Evolutionary conservation across 1,139 yeast genomes (phyloP), one percentile per base, ranked within the genome.

Genomic region (Candida glucosophila): DNA sequence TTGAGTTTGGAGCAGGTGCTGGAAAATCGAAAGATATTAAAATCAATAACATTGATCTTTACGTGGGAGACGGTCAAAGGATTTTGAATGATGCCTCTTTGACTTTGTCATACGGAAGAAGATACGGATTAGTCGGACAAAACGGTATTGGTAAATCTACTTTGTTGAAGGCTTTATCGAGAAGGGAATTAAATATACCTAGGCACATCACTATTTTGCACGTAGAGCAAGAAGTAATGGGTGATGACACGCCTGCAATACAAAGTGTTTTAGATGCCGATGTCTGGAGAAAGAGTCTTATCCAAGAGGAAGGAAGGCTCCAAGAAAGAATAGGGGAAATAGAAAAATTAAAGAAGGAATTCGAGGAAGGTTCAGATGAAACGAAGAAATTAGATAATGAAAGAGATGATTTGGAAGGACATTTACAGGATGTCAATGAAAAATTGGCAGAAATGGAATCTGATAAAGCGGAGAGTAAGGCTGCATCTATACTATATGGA

Each of bases 81-180:
- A 88, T 90, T 31, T 67, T 90, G 39, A 77, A 92, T 30, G 93
- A 88, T 50, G 82, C 97, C 12, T 72, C 88, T 13, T 68, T 90
- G 37, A 78, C 95, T 1, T 68, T 90, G 40, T 78, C 95, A 18
- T 78, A 79, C 47, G 98, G 98, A 29, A 85, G 85, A 55, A 73
- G 98, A 52, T 90, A 90, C 42, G 99, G 98, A 73, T 64, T 90
- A 31, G 95, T 90, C 24, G 99, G 99, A 55, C 94, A 88, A 50
- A 90, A 90, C 60, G 99, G 99, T 86, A 86, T 92, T 43, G 99
- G 99, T 77, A 90, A 90, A 52, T 88, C 97, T 22, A 90, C 98
- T 0, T 61, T 90, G 30, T 65, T 90, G 44, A 70, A 85, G 42
- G 99, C 99, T 0, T 63, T 90, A 28, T 79, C 96, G 1, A 74